phyloP scores from a whole-genome alignment of 495 filamentous ascomycete species.

The Staphylotrichum longicolle region DNA sequence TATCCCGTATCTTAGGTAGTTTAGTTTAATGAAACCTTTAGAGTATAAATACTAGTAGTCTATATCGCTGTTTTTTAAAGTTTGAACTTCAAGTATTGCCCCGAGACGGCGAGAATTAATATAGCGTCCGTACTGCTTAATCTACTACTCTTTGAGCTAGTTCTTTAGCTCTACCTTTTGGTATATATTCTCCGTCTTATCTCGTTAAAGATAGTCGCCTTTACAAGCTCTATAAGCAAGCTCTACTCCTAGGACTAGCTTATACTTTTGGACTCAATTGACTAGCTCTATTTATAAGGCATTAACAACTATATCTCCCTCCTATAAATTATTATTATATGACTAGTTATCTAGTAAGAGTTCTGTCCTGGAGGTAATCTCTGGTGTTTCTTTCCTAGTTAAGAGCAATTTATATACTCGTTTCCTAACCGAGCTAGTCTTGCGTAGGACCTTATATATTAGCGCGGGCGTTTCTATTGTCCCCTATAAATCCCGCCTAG shows the following conservation, averaged over 20 bases:
- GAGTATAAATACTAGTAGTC: too few relatives aligned
- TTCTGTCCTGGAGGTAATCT: slow-evolving; percentile 70
- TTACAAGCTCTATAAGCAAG: slow-evolving; percentile 26
- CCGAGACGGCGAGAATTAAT: too few relatives aligned
- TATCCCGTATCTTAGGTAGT: too few relatives aligned
- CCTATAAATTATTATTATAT: slow-evolving; percentile 68
- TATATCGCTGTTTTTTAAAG: too few relatives aligned
- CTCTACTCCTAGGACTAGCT: slow-evolving; percentile 43
- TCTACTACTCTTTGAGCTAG: too few relatives aligned
- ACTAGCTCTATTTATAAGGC: slow-evolving; percentile 55
- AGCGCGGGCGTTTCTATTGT: slow-evolving; percentile 49
- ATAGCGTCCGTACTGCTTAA: too few relatives aligned
- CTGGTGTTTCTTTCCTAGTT: slow-evolving; percentile 62
- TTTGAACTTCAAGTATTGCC: too few relatives aligned
- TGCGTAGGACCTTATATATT: slow-evolving; percentile 41
- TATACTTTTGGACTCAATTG: slow-evolving; percentile 55
- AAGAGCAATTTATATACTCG: slow-evolving; percentile 62
- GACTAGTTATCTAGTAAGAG: slow-evolving; percentile 70
- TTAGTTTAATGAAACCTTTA: too few relatives aligned
- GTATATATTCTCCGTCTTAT: not conserved
- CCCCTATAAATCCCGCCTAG: slow-evolving; percentile 32
- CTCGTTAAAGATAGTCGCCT: slow-evolving; percentile 6
- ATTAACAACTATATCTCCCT: slow-evolving; percentile 56
- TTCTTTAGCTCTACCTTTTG: not conserved
- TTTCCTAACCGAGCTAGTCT: slow-evolving; percentile 62